Base-by-base conservation (phyloP, 78 protist genomes). In the Planoprotostelium fungivorum region DNA sequence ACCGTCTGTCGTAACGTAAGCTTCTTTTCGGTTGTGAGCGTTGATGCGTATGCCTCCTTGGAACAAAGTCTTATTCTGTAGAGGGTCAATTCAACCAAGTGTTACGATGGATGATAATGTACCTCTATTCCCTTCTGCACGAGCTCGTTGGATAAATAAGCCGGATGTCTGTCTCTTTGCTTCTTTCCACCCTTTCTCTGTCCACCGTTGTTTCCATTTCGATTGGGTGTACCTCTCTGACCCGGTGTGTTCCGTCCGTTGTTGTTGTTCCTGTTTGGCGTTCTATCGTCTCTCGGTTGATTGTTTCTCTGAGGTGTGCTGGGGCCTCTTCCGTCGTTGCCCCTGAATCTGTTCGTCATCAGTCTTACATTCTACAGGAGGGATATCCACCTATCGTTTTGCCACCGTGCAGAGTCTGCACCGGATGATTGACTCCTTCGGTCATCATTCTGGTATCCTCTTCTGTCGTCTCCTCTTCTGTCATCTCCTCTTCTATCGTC, bases 1-100 rank as follows among this genome's bases (percentile, higher is more conserved):
- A 9, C 96, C 94, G 1, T 94, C 94, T 0, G 87, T 90, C 0
- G 96, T 94, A 28, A 90, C 89, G 38, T 94, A 94, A 29, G 94
- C 96, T 83, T 94, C 95, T 63, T 38, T 35, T 36, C 87, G 85
- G 34, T 63, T 85, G 88, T 94, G 89, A 5, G 96, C 88, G 89
- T 94, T 94, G 0, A 94, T 92, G 38, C 96, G 73, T 34, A 94
- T 0, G 28, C 37, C 23, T 37, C 96, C 96, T 90, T 39, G 90
- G 84, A 88, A 92, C 29, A 87, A 89, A 34, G 84, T 86, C 73
- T 51, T 51, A 16, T 51, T 51, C 73, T 51, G 16, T 25, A 51
- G 16, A 5, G 16, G 31, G 5, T 51, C 73, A 51, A 16, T 51
- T 25, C 5, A 51, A 5, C 73, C 5, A 25, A 51, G 16, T 51